Base-by-base conservation (phyloP, 208 protist species). In the Phytomonas sp. region DNA sequence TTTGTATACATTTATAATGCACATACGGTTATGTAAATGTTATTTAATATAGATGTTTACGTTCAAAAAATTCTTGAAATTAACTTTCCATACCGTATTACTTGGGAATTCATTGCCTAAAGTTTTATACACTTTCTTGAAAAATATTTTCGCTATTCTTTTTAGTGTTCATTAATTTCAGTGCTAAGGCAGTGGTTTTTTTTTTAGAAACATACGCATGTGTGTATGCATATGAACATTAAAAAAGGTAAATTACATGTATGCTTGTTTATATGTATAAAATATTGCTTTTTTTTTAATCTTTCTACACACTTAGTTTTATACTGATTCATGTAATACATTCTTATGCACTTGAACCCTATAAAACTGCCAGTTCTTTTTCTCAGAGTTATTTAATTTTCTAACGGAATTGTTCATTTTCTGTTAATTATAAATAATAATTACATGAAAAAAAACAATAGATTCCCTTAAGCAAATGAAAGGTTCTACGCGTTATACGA, bases 1-100 rank as follows among this genome's bases (percentile, higher is more conserved):
- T 67, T 73, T 23, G 33, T 64, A 29, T 49, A 49, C n/a, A 52
- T 59, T 29, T 37, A 64, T 64, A 23, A 64, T 64, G 19, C 14
- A 23, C 31, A 64, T 40, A 23, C 19, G 36, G 32, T 42, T 64
- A 64, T 16, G 60, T 16, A 64, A 23, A 16, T 49, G 6, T 23
- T 23, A 49, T 36, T 73, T 6, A 49, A 42, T 62, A 66, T 42
- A 33, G 31, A 3, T 4, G 12, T 68, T 16, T 19, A 3, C 19
- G 26, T 32, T 49, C 23, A 37, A 71, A 4, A 32, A 14, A 23
- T 16, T 5, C 36, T 12, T 69, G 69, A 69, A 31, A 4, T 64
- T 40, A 4, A 42, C 36, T 42, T 64, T 64, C 6, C 5, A 16
- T 64, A 34, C 12, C 19, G 36, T 42, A 40, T 42, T 16, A 64